phyloP scores from a whole-genome alignment of 2,329 filamentous ascomycete species.

The Penicillium griseofulvum region DNA sequence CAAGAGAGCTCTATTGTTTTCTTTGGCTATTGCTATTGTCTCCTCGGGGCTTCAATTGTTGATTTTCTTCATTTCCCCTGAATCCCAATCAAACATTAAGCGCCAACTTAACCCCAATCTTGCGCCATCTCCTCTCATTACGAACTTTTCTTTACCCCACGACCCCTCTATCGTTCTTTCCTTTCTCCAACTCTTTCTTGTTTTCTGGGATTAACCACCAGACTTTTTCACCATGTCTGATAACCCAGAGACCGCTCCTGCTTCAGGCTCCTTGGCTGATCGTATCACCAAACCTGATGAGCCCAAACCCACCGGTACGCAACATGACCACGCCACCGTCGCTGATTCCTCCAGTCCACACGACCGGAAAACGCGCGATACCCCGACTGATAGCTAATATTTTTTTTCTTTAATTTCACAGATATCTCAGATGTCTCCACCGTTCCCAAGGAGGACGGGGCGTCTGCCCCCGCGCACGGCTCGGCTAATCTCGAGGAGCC shows the following conservation, averaged over 20 bases:
- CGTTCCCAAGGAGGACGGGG: constrained; percentile 39
- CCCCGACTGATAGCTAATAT: constrained; percentile 24
- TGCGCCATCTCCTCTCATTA: background rate
- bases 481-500: constrained; percentile 62
- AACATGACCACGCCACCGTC: constrained; percentile 11
- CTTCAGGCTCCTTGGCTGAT: constrained; percentile 47
- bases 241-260: constrained; percentile 23
- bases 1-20: background rate
- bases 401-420: constrained; percentile 5
- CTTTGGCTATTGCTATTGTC: background rate
- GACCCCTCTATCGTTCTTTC: constrained; percentile 6
- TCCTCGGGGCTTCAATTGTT: background rate
- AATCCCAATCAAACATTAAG: background rate
- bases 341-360: constrained; percentile 9
- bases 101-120: background rate
- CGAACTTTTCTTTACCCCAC: constrained; percentile 7
- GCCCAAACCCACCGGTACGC: constrained; percentile 32
- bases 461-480: constrained; percentile 40
- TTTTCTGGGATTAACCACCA: background rate
- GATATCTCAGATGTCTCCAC: constrained; percentile 16
- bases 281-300: constrained; percentile 47
- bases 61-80: background rate
- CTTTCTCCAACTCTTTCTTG: background rate
- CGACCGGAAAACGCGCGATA: constrained; percentile 1
- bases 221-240: constrained; percentile 37